A percentile compares a stretch with the other conserved stretches of the same genome.
phyloP scores from a whole-genome alignment of 345 rosid genomes.

The Salix koriyanagi region DNA sequence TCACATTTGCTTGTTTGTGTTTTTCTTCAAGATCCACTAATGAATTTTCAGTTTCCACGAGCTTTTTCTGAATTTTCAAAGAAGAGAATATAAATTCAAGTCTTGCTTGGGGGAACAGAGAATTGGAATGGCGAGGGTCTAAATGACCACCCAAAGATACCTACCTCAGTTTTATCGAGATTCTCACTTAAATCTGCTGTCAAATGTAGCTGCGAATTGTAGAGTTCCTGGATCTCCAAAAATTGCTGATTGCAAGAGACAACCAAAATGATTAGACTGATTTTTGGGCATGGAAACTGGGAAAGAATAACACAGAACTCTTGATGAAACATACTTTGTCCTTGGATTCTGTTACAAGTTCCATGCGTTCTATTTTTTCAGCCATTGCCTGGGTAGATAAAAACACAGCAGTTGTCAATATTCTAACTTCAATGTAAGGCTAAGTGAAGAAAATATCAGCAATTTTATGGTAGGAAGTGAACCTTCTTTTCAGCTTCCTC shows the following conservation, averaged over 20 bases:
- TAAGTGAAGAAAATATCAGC: not conserved
- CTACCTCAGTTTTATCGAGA: conserved; percentile 87
- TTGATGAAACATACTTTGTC: conserved; percentile 52
- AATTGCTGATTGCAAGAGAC: conserved; percentile 52
- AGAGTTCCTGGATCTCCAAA: conserved; percentile 81
- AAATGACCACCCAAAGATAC: not conserved
- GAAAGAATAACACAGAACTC: conserved; percentile 1
- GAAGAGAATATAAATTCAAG: conserved; percentile 21
- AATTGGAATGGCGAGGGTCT: not conserved
- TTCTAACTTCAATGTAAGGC: conserved; percentile 9
- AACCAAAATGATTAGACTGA: conserved; percentile 2
- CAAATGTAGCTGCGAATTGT: conserved; percentile 68
- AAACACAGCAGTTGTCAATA: conserved; percentile 16
- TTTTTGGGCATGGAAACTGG: not conserved
- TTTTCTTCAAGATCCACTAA: conserved; percentile 91
- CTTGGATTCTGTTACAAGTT: conserved; percentile 74
- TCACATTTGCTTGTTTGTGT: conserved; percentile 86
- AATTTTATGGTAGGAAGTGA: conserved; percentile 7
- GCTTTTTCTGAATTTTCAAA: conserved; percentile 57
- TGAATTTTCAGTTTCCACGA: conserved; percentile 74
- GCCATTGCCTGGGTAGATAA: conserved; percentile 70
- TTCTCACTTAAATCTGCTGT: conserved; percentile 67
- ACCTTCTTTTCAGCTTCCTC: conserved; percentile 99
- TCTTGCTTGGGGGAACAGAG: not conserved
- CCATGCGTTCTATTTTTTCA: conserved; percentile 94